Base-by-base conservation (phyloP, 2,329 filamentous ascomycete genomes). In the Raffaelea arxii region DNA sequence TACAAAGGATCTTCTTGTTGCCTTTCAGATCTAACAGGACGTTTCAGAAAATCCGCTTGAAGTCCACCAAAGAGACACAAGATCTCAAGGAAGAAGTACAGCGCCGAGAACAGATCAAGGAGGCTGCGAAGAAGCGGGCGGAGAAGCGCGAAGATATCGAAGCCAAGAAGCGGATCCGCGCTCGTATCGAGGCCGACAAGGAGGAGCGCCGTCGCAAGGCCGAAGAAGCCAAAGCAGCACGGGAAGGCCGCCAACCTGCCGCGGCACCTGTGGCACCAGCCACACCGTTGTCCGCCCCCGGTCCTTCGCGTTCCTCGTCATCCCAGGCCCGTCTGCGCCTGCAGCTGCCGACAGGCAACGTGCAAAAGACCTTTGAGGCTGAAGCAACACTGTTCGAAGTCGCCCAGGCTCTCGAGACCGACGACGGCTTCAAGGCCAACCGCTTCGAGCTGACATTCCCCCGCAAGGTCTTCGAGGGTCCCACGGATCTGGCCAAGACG, bases 371-470 rank as follows among this genome's bases (percentile, higher is more conserved):
- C 0, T 81, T 94, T 53, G 82, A 88, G 0, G 89, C 86, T 6
- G 87, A 94, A 49, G 94, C 89, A 3, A 97, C 92, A 0, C 69
- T 98, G 11, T 95, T 95, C 57, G 91, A 98, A 67, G 82, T 98
- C 43, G 89, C 86, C 1, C 80, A 90, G 56, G 76, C 82, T 48
- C 62, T 98, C 22, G 70, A 80, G 60, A 65, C 76, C 43, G 87
- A 96, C 60, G 80, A 77, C 43, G 87, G 85, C 0, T 63, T 77
- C 5, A 66, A 78, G 3, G 84, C 94, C 14, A 76, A 71, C 22
- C 88, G 80, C 56, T 96, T 98, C 61, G 80, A 83, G 2, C 85
- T 84, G 56, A 96, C 82, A 19, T 97, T 94, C 57, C 92, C 92
- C 0, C 80, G 78, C 59, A 95, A 96, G 71, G 78, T 80, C 0